Conservation (phyloP, 805 yeast species). For the Saccharomyces jurei region DNA sequence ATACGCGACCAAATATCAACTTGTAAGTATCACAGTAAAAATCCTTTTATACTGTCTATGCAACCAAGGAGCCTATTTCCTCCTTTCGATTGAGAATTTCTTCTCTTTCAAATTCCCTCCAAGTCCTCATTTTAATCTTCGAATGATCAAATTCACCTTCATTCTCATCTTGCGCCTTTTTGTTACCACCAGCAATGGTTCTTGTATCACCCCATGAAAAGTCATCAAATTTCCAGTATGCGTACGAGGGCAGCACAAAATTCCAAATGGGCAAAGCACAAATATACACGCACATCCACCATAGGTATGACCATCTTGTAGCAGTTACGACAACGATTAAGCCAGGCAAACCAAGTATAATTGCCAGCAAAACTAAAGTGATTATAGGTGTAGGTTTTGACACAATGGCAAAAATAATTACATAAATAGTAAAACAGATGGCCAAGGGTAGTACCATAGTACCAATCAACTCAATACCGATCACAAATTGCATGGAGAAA, state of each 20-base stretch:
- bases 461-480: constrained; percentile 75
- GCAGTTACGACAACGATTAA: constrained; percentile 73
- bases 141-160: constrained; percentile 91
- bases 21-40: neutral
- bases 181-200: constrained; percentile 62
- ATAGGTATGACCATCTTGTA: constrained; percentile 57
- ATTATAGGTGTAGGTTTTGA: constrained; percentile 68
- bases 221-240: constrained; percentile 93
- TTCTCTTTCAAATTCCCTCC: constrained; percentile 89
- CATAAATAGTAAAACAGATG: constrained; percentile 72
- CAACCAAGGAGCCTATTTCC: neutral
- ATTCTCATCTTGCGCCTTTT: constrained; percentile 50
- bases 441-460: constrained; percentile 87
- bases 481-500: constrained; percentile 89
- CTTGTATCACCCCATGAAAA: constrained; percentile 96
- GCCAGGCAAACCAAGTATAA: constrained; percentile 83
- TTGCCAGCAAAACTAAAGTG: constrained; percentile 65
- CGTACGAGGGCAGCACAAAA: constrained; percentile 74
- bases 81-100: constrained; percentile 1
- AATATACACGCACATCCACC: constrained; percentile 75
- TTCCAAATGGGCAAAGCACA: constrained; percentile 91
- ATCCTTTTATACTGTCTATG: neutral
- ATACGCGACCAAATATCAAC: neutral
- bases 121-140: constrained; percentile 79
- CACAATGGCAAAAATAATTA: constrained; percentile 61